These are phyloP conservation scores for Ophiostoma sp. DNA, from an alignment of 2,329 filamentous ascomycete species.

Conservation along the genomic window DNA sequence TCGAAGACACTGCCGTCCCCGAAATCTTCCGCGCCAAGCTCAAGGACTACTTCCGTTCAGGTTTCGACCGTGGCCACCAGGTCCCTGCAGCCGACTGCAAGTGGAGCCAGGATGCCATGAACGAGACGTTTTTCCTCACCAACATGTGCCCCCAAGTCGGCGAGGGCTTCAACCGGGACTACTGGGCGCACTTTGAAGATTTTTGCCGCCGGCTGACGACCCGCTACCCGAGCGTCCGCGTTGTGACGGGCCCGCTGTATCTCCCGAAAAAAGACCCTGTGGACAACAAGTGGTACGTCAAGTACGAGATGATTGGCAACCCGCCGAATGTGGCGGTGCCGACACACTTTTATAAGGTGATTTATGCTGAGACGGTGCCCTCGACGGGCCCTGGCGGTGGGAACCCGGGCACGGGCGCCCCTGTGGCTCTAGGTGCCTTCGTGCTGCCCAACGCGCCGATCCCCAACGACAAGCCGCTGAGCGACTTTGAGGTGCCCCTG, in stretches of 20 bases:
- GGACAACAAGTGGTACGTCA: slow-evolving; percentile 94
- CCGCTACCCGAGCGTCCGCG: slow-evolving; percentile 80
- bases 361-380: slow-evolving; percentile 85
- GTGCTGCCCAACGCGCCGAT: slow-evolving; percentile 92
- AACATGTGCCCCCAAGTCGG: slow-evolving; percentile 99
- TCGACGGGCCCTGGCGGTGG: slow-evolving; percentile 58
- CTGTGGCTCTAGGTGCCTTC: slow-evolving; percentile 89
- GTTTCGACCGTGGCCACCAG: slow-evolving; percentile 95
- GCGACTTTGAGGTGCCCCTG: slow-evolving; percentile 91
- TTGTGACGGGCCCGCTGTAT: slow-evolving; percentile 93
- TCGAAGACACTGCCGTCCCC: slow-evolving; percentile 78
- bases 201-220: slow-evolving; percentile 84
- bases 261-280: slow-evolving; percentile 76
- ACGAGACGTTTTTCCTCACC: slow-evolving; percentile 86
- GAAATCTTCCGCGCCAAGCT: slow-evolving; percentile 85
- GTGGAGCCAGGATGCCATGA: slow-evolving; percentile 92
- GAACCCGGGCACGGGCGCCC: slow-evolving; percentile 57
- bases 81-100: slow-evolving; percentile 95
- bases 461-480: slow-evolving; percentile 79
- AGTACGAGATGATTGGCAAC: slow-evolving; percentile 91
- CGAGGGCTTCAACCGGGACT: slow-evolving; percentile 97
- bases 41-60: slow-evolving; percentile 90
- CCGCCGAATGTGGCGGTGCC: slow-evolving; percentile 94
- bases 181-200: slow-evolving; percentile 98
- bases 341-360: slow-evolving; percentile 99